Conservation (phyloP, 1,284 basidiomycete genomes). For the Naganishia sp. region DNA sequence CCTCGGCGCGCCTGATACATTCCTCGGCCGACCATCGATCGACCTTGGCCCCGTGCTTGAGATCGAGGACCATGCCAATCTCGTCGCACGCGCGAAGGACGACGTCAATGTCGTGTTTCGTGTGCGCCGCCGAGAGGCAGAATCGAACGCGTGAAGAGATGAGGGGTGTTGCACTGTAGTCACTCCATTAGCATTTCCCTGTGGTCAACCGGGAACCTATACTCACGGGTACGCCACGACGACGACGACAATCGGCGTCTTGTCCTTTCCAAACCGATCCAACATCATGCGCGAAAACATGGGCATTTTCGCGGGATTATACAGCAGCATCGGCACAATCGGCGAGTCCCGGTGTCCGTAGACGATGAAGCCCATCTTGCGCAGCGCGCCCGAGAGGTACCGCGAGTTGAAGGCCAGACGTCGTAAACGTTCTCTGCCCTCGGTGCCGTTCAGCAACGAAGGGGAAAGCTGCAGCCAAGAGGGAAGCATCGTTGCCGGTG, state of each 20-base stretch:
- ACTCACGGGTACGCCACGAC: conserved; percentile 75
- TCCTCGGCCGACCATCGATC: conserved; percentile 82
- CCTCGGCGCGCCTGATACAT: conserved; percentile 71
- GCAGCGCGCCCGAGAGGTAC: conserved; percentile 83
- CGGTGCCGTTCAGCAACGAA: conserved; percentile 71
- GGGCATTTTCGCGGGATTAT: conserved; percentile 90
- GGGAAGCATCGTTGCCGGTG: conserved; percentile 64
- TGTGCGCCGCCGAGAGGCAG: conserved; percentile 92
- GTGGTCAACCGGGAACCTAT: background rate
- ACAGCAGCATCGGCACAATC: conserved; percentile 89
- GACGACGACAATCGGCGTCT: conserved; percentile 71
- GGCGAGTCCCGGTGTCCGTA: conserved; percentile 91
- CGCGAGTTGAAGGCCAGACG: conserved; percentile 93
- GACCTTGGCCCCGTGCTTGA: conserved; percentile 70
- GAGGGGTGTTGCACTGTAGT: conserved; percentile 79
- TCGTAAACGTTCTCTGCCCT: conserved; percentile 78
- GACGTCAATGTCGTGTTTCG: conserved; percentile 92
- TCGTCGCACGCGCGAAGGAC: conserved; percentile 88
- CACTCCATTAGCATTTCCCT: background rate
- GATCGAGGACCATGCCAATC: conserved; percentile 79
- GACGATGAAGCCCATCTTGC: conserved; percentile 94
- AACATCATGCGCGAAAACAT: conserved; percentile 88
- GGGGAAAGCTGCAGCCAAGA: conserved; percentile 71
- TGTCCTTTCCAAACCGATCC: conserved; percentile 63
- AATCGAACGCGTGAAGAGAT: conserved; percentile 88